Base-by-base conservation (phyloP, 345 rosid species). In the Sonneratia caseolaris region DNA sequence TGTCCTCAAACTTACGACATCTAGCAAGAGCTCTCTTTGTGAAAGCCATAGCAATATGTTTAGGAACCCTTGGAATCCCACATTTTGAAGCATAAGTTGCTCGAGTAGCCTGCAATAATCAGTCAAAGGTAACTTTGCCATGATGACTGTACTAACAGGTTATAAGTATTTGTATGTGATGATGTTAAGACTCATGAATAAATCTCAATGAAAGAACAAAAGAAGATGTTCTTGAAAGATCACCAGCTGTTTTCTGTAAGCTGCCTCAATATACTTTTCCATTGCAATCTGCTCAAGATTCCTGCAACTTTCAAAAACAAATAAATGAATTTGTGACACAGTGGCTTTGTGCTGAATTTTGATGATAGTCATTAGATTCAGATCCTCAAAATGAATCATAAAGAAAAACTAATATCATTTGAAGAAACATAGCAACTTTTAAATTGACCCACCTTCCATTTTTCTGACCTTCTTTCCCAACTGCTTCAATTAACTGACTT, bases 251-350 rank as follows among this genome's bases (percentile, higher is more conserved):
- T 85, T 87, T 73, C 55, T 83, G 75, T 82, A 81, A 68, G 91
- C 87, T 78, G 75, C 66, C 80, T 85, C 91, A 71, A 87, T 84
- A 55, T 85, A 86, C 69, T 76, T 82, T 76, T 83, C 73, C 87
- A 85, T 79, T n/a, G 87, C 91, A 73, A 76, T 74, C 74, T 75
- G 83, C 84, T 87, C 87, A 49, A 79, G 81, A 75, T 35, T 70
- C 81, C 88, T 85, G 84, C 47, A 53, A 57, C 37, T 47, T 47
- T 47, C 51, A 47, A 27, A 68, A 77, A 72, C 49, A 62, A 38
- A 42, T 53, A 12, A 43, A 21, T 66, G 59, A 51, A 68, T 35
- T 19, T 40, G 3, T 66, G 66, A 53, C 38, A 19, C 73, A 55
- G 49, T 38, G 32, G 12, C 64, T n/a, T 21, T 27, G 38, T 27